A percentile compares a stretch with the other conserved stretches of the same genome.
These are phyloP conservation scores for Linnemannia elongata DNA, from an alignment of 192 early-diverging fungal genomes.

Conservation along the genomic window DNA sequence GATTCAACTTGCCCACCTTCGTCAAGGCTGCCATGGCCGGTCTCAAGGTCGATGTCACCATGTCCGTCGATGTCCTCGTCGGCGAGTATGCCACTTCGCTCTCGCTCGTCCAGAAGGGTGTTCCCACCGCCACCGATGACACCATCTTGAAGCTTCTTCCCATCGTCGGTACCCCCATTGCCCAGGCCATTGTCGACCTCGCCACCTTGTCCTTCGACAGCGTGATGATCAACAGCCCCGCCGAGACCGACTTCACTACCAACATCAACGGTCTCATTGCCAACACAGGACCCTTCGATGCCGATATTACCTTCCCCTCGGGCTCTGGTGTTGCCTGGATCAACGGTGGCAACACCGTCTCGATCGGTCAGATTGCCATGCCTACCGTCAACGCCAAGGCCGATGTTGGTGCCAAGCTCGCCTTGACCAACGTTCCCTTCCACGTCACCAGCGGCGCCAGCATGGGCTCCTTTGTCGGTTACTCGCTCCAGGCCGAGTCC, in stretches of 20 bases:
- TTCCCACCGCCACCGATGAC: slow-evolving; percentile 61
- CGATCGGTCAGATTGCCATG: slow-evolving; percentile 63
- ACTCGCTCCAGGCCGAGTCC: slow-evolving; percentile 60
- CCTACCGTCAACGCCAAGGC: slow-evolving; percentile 57
- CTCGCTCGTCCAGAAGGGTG: slow-evolving; percentile 54
- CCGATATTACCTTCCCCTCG: slow-evolving; percentile 49
- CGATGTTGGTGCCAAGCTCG: slow-evolving; percentile 63
- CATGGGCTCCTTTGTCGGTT: slow-evolving; percentile 65
- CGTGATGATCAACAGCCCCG: slow-evolving; percentile 54
- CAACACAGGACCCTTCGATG: slow-evolving; percentile 57
- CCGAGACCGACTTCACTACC: slow-evolving; percentile 50
- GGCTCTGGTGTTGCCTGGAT: slow-evolving; percentile 56
- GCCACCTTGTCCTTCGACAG: slow-evolving; percentile 34
- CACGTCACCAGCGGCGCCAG: slow-evolving; percentile 47
- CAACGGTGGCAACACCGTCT: slow-evolving; percentile 22
- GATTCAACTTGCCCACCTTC: slow-evolving; percentile 62
- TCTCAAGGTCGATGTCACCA: slow-evolving; percentile 62
- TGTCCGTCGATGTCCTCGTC: slow-evolving; percentile 59
- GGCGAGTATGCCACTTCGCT: slow-evolving; percentile 65
- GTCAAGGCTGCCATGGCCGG: slow-evolving; percentile 61
- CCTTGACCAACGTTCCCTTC: slow-evolving; percentile 58
- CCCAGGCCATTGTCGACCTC: slow-evolving; percentile 63
- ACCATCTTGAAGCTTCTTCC: slow-evolving; percentile 65
- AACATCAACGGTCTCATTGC: slow-evolving; percentile 54
- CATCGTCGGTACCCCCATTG: slow-evolving; percentile 69